Percentiles rank a stretch among this genome's conserved stretches.
Conservation (phyloP, 306 rosid genomes). For the Cercis canadensis region DNA sequence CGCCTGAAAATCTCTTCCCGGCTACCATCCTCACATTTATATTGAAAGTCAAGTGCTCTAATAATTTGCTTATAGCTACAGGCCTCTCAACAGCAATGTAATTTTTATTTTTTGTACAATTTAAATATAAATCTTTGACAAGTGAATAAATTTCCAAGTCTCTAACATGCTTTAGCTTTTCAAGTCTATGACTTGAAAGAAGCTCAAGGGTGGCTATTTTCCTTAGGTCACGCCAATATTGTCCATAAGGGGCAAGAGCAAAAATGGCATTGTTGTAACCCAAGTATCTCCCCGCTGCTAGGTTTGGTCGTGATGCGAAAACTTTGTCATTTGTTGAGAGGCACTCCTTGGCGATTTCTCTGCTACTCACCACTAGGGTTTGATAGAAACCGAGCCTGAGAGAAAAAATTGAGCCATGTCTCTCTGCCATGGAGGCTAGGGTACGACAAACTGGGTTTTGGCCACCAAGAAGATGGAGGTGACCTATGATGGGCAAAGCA, state of each 20-base stretch:
- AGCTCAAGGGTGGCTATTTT: conserved; percentile 48
- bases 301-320: conserved; percentile 48
- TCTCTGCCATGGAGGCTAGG: conserved; percentile 43
- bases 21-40: conserved; percentile 50
- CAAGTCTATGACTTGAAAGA: conserved; percentile 43
- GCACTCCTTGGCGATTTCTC: conserved; percentile 46
- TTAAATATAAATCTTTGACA: conserved; percentile 44
- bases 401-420: conserved; percentile 47
- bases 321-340: conserved; percentile 45
- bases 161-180: conserved; percentile 49
- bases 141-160: conserved; percentile 44
- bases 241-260: conserved; percentile 61
- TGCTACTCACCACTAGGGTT: conserved; percentile 40
- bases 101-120: background rate
- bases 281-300: conserved; percentile 37
- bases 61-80: conserved; percentile 43
- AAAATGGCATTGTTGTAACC: conserved; percentile 59
- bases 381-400: conserved; percentile 41
- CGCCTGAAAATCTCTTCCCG: conserved; percentile 53
- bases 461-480: conserved; percentile 45
- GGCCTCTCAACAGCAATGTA: too few species aligned
- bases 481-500: conserved; percentile 56
- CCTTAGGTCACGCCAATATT: conserved; percentile 67
- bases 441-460: conserved; percentile 36
- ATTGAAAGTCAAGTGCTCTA: conserved; percentile 63